Evolutionary conservation across 2,329 filamentous ascomycete genomes (phyloP).

Genomic region (Paracoccidioides brasiliensis): DNA sequence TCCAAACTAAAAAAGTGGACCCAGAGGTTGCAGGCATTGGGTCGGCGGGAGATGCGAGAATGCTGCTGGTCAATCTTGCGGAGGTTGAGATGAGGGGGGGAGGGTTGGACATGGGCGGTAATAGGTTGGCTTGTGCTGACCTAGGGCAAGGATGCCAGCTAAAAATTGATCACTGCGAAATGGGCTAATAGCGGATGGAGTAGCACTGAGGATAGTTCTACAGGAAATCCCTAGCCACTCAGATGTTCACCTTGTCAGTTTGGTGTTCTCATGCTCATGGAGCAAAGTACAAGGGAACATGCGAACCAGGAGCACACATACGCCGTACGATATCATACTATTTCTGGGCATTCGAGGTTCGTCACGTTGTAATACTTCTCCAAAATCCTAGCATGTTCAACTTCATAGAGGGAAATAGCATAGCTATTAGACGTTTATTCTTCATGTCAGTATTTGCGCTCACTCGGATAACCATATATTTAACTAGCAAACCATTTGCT

Average conservation of each 20-base stretch:
- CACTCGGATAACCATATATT: no score
- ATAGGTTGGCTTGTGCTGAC: conserved; percentile 2
- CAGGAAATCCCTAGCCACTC: not conserved
- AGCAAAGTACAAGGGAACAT: not conserved
- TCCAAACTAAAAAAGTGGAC: not conserved
- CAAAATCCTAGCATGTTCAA: not conserved
- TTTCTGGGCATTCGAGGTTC: not conserved
- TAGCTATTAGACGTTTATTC: no score
- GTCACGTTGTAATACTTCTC: not conserved
- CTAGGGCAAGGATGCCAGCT: conserved; percentile 7
- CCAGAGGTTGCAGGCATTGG: conserved; percentile 3
- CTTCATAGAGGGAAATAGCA: not conserved
- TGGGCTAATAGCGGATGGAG: not conserved
- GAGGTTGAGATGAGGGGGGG: conserved; percentile 1
- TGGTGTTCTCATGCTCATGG: not conserved
- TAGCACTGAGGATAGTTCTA: not conserved
- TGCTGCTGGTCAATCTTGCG: not conserved
- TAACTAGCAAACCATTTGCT: no score
- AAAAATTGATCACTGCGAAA: conserved; percentile 2
- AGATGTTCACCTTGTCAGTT: not conserved
- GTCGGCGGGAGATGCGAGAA: conserved; percentile 5
- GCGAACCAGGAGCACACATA: not conserved
- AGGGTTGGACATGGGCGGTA: conserved; percentile 2
- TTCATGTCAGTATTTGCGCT: no score
- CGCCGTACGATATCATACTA: not conserved